Base-by-base conservation (phyloP, 805 yeast species). In the Pichia manshurica region DNA sequence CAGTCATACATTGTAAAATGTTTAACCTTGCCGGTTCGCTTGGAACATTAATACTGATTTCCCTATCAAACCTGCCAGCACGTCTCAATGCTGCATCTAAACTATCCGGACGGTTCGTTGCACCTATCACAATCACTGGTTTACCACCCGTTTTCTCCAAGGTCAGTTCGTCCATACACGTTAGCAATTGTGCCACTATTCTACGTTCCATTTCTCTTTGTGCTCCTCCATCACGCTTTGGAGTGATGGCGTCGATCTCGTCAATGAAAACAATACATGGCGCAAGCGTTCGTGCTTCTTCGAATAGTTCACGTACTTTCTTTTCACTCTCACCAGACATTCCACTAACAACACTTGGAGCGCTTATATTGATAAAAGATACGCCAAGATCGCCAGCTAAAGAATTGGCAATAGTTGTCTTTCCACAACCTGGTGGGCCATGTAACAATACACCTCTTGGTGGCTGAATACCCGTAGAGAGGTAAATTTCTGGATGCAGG, bases 371-470 rank as follows among this genome's bases (percentile, higher is more conserved):
- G 16, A 93, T 79, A 61, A 93, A 93, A 0, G 98, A 96, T 0
- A 93, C 96, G 56, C 88, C 85, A 29, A 93, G 73, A 60, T 91
- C 96, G 25, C 96, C 96, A 1, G 99, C 99, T 20, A 93, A 70
- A 0, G 98, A 96, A 64, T 89, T 89, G 3, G 99, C 99, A 46
- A 93, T 82, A 38, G 96, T 84, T 0, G 99, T 93, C 60, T 93
- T 93, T 63, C 99, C 99, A 71, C 99, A 93, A 15, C 99, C 99
- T 2, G 98, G 99, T 0, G 99, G 99, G 0, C 99, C 99, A 64
- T 91, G 96, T 12, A 91, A 66, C 15, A 91, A 68, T n/a, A 91
- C 80, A 32, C 99, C 99, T 48, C 96, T 74, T 17, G 98, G 96
- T 16, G 97, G 97, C 55, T 88, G 96, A 13, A 90, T 90, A 22